Base-by-base conservation (phyloP, 176 grass and related monocot species). In the Carex littledalei region DNA sequence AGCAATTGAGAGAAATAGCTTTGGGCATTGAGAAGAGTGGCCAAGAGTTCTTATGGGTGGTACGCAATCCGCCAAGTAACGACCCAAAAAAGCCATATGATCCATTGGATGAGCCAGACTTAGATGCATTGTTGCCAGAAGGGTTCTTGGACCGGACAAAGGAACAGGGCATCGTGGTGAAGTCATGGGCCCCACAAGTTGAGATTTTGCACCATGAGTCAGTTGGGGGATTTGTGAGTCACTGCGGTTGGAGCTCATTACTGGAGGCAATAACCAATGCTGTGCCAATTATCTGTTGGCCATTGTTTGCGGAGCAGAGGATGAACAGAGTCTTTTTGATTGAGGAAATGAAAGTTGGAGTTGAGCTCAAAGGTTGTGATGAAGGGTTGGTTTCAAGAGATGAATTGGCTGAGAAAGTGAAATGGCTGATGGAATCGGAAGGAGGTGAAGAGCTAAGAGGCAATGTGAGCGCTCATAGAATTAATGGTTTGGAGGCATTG, bases 1-100 rank as follows among this genome's bases (percentile, higher is more conserved):
- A 84, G 37, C 90, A 91, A 31, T 16, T 93, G 0, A 60, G 11
- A 43, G 91, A 93, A 82, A 85, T 93, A 5, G 91, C 91, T 0
- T 10, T 3, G 0, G 91, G 91, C 1, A 3, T 94, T 0, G 92
- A 92, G 83, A 84, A 18, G 13, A 86, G 87, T 12, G 84, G 80
- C 1, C 87, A 94, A 13, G 63, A 84, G 24, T 92, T 91, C 53
- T 1, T 91, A 0, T 94, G 87, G 89, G 87, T 86, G 5, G 71
- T 91, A 8, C 87, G 83, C 2, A 61, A 57, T 9, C 89, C 89
- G 0, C 1, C 17, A 32, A 58, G 31, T 11, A 13, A 34, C 49
- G 52, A 9, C 53, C 31, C n/a, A 17, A 32, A 2, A 21, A 49
- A 12, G 54, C 15, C 17, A 14, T 86, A 77, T 1, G 18, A 60